phyloP scores from a whole-genome alignment of 345 rosid genomes.

The Cardamine chenopodiifolia region DNA sequence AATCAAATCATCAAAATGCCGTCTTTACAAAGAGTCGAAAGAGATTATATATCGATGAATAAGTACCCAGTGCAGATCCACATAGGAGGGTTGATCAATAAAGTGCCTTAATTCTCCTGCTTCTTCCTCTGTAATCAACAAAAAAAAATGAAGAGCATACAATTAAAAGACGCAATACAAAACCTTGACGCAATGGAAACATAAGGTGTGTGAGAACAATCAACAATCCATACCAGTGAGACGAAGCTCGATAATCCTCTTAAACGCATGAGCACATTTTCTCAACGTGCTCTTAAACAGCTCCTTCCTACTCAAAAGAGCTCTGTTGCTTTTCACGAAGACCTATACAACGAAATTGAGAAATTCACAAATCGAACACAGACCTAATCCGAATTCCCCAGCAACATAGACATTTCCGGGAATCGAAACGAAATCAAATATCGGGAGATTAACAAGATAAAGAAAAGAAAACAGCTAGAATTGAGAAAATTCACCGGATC shows the following conservation, averaged over 20 bases:
- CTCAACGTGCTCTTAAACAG: constrained; percentile 83
- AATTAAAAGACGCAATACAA: background rate
- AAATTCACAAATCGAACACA: constrained; percentile 19
- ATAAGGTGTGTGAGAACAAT: background rate
- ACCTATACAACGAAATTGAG: constrained; percentile 44
- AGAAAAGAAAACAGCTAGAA: background rate
- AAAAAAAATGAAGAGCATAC: background rate
- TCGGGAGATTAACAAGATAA: background rate
- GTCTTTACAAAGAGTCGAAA: background rate
- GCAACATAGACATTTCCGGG: background rate
- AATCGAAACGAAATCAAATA: background rate
- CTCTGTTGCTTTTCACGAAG: constrained; percentile 76
- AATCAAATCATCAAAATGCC: background rate
- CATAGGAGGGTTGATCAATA: constrained; percentile 81
- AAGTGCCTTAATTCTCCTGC: constrained; percentile 62
- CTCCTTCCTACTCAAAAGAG: constrained; percentile 78
- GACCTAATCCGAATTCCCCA: constrained; percentile 1
- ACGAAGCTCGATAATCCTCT: constrained; percentile 78
- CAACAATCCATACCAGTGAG: constrained; percentile 59
- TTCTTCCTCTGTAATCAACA: constrained; percentile 78
- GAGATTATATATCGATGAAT: background rate
- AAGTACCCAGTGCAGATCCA: constrained; percentile 95
- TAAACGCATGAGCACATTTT: constrained; percentile 91
- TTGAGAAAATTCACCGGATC: constrained; percentile 65
- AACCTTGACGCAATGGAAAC: background rate